Evolutionary conservation across 257 asterid species (phyloP).

Genomic region (Henckelia pumila): DNA sequence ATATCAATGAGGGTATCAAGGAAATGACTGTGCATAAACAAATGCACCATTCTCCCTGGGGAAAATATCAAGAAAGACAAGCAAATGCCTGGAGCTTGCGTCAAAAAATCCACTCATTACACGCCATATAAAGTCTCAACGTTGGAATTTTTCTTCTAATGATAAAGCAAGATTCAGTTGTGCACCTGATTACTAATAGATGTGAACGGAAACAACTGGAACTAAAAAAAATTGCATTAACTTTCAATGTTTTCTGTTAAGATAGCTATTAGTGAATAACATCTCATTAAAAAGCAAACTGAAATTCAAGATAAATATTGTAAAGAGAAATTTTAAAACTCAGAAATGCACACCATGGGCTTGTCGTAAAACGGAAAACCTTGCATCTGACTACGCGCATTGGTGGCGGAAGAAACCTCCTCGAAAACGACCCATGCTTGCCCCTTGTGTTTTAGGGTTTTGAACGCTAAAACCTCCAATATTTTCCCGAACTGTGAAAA

Average conservation of each 20-base stretch:
- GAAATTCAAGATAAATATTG: not conserved
- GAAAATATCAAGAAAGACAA: not conserved
- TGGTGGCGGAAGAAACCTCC: constrained; percentile 73
- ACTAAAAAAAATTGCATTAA: no score
- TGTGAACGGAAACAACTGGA: not conserved
- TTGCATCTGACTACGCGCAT: constrained; percentile 91
- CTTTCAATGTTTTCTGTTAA: not conserved
- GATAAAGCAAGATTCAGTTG: not conserved
- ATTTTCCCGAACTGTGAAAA: constrained; percentile 95
- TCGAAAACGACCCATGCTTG: constrained; percentile 99
- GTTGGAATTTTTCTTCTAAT: not conserved
- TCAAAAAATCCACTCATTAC: not conserved
- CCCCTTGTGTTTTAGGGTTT: constrained; percentile 98
- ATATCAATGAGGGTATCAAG: not conserved
- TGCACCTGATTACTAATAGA: not conserved
- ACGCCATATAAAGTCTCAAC: no score
- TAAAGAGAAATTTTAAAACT: not conserved
- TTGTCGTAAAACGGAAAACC: constrained; percentile 97
- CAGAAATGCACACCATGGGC: constrained; percentile 59
- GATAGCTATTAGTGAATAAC: no score
- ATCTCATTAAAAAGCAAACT: not conserved
- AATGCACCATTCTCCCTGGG: not conserved
- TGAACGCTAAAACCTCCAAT: constrained; percentile 91
- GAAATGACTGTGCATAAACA: not conserved
- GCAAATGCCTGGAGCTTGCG: not conserved